Percentiles rank a stretch among this genome's conserved stretches.
phyloP scores from a whole-genome alignment of 2,329 filamentous ascomycete species.

The Penicillium sp. region DNA sequence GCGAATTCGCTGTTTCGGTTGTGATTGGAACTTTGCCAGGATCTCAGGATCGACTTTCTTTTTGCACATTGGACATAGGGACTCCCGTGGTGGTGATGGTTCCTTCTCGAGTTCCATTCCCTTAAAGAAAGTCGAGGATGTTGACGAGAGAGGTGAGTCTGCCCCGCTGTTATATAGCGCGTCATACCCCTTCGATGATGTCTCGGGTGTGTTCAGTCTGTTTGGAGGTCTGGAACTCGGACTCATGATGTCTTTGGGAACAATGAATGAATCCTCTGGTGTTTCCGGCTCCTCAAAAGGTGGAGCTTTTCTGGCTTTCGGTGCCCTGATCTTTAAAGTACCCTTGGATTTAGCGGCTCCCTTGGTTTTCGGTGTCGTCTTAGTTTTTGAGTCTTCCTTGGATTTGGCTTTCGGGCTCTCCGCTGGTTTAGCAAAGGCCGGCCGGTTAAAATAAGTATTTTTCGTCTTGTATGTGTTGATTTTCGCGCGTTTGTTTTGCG shows the following conservation, averaged over 20 bases:
- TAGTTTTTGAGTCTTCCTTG: neutral
- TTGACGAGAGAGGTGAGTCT: conserved; percentile 32
- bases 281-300: neutral
- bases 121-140: conserved; percentile 20
- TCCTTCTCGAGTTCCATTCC: conserved; percentile 19
- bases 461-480: conserved; percentile 18
- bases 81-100: conserved; percentile 11
- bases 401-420: neutral
- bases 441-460: conserved; percentile 12
- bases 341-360: neutral
- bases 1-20: conserved; percentile 35
- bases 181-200: conserved; percentile 19
- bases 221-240: conserved; percentile 11
- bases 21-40: conserved; percentile 54
- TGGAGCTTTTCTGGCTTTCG: neutral
- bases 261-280: conserved; percentile 14
- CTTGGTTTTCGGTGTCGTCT: neutral
- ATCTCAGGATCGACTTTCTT: conserved; percentile 57
- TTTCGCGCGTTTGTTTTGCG: conserved; percentile 18
- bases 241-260: conserved; percentile 26
- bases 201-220: conserved; percentile 16
- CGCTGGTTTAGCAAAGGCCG: conserved; percentile 1
- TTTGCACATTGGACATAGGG: conserved; percentile 68
- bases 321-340: neutral
- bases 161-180: conserved; percentile 21